Evolutionary conservation across 164 flowering plant species (phyloP).

Genomic region (Stephania yunnanensis): DNA sequence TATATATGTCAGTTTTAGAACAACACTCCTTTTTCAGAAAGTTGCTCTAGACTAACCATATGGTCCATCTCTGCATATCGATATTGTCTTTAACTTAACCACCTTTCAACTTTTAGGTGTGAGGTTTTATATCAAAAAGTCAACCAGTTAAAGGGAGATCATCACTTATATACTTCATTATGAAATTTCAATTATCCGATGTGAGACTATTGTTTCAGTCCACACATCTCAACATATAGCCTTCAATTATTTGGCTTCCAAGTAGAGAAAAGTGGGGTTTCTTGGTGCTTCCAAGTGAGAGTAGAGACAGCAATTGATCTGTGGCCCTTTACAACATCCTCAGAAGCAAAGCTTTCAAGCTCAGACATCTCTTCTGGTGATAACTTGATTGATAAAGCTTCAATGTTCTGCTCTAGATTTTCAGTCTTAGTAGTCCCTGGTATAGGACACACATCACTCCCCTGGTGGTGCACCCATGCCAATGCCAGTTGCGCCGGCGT

Average conservation of each 20-base stretch:
- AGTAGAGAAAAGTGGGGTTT: constrained; percentile 33
- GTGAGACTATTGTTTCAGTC: too few species aligned
- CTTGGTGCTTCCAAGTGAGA: constrained; percentile 24
- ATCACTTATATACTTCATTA: too few species aligned
- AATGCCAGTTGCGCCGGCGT: constrained; percentile 33
- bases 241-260: constrained; percentile 12
- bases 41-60: too few species aligned
- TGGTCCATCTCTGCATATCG: too few species aligned
- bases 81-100: too few species aligned
- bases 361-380: constrained; percentile 36
- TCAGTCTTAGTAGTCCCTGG: constrained; percentile 40
- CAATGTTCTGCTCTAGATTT: constrained; percentile 39
- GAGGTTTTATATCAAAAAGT: too few species aligned
- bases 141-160: too few species aligned
- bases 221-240: too few species aligned
- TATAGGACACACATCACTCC: constrained; percentile 33
- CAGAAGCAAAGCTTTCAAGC: constrained; percentile 34
- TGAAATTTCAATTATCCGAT: too few species aligned
- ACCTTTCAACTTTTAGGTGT: too few species aligned
- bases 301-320: constrained; percentile 5
- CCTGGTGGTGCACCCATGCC: constrained; percentile 39
- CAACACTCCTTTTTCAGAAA: too few species aligned
- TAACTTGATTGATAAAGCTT: constrained; percentile 29
- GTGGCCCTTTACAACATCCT: constrained; percentile 30
- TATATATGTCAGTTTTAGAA: too few species aligned